phyloP scores from a whole-genome alignment of 805 yeast species.

The Lipomyces orientalis region DNA sequence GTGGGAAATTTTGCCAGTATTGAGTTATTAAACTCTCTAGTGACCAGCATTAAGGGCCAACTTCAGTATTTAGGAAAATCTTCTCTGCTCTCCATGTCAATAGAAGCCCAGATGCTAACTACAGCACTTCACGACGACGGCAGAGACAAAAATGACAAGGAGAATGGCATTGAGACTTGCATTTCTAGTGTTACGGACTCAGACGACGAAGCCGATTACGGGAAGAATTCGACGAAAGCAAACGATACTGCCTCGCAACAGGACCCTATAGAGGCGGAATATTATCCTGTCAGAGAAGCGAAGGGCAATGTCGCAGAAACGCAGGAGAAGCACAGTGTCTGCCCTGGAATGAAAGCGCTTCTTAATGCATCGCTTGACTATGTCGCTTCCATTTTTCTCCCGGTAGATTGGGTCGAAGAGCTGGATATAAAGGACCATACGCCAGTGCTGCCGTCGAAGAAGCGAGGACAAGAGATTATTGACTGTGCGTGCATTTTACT shows the following conservation, averaged over 20 bases:
- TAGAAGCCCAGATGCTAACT: constrained; percentile 24
- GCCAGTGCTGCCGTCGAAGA: constrained; percentile 3
- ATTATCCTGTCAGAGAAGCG: not conserved
- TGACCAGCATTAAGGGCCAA: constrained; percentile 22
- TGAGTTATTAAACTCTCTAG: constrained; percentile 14
- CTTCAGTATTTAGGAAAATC: constrained; percentile 26
- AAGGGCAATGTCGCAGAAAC: not conserved
- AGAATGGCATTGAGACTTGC: not conserved
- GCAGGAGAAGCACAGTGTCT: not conserved
- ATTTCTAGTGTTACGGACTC: not conserved
- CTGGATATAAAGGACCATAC: constrained; percentile 7
- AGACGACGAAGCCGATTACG: not conserved
- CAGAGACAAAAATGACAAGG: not conserved
- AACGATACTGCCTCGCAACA: not conserved
- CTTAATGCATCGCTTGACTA: constrained; percentile 25
- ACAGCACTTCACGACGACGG: constrained; percentile 10
- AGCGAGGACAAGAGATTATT: constrained; percentile 6
- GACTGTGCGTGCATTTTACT: constrained; percentile 12
- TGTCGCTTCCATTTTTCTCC: constrained; percentile 20
- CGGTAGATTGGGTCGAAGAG: constrained; percentile 21
- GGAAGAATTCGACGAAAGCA: not conserved
- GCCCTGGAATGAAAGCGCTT: constrained; percentile 15
- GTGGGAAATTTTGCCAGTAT: not conserved
- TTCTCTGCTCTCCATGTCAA: constrained; percentile 29
- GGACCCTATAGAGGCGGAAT: not conserved